Evolutionary conservation across 345 rosid species (phyloP).

Genomic region (Turritis glabra): DNA sequence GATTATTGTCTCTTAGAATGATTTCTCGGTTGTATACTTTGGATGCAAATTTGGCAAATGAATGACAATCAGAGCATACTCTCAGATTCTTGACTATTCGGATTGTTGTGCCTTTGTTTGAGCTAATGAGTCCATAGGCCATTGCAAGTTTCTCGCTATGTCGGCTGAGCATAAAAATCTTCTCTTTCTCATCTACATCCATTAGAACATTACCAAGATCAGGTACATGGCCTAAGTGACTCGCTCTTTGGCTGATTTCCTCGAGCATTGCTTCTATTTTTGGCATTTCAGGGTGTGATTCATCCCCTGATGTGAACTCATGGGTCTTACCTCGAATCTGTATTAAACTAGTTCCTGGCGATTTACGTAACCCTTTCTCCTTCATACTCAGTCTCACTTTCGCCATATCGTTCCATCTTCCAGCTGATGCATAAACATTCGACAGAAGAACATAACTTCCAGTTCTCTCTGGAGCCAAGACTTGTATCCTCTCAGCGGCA

Average conservation of each 20-base stretch:
- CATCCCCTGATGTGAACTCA: conserved; percentile 63
- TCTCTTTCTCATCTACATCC: conserved; percentile 60
- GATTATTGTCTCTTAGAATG: conserved; percentile 51
- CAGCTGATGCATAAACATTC: conserved; percentile 59
- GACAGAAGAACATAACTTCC: conserved; percentile 60
- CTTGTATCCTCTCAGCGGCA: conserved; percentile 52
- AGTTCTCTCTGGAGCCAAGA: conserved; percentile 42
- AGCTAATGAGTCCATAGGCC: conserved; percentile 54
- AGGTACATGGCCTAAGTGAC: conserved; percentile 53
- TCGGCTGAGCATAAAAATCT: conserved; percentile 49
- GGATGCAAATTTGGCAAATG: conserved; percentile 54
- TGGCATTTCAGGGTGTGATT: conserved; percentile 55
- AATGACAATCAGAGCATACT: conserved; percentile 62
- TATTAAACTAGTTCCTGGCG: conserved; percentile 56
- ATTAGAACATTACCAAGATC: conserved; percentile 53
- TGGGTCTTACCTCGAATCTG: conserved; percentile 46
- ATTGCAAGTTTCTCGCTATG: conserved; percentile 70
- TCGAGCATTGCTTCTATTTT: conserved; percentile 48
- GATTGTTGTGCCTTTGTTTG: conserved; percentile 46
- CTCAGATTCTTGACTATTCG: conserved; percentile 60
- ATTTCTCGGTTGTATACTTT: conserved; percentile 50
- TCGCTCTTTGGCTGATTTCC: conserved; percentile 45
- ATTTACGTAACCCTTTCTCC: conserved; percentile 53
- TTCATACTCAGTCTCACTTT: conserved; percentile 59
- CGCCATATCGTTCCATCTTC: conserved; percentile 60